A percentile compares a stretch with the other conserved stretches of the same genome.
Conservation (phyloP, 148 eudicot genomes). For the Spergularia bocconei region DNA sequence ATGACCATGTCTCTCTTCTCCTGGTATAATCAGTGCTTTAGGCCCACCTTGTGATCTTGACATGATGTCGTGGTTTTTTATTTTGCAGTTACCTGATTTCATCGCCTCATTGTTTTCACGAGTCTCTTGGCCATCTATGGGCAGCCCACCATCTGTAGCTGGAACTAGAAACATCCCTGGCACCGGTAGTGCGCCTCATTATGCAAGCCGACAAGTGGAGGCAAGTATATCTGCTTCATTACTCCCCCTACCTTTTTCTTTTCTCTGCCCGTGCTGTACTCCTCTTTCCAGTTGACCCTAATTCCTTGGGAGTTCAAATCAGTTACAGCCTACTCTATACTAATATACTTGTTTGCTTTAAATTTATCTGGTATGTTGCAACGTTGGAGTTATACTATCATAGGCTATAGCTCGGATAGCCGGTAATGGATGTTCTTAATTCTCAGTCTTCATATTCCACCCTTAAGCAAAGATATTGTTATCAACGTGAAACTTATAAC, state of each 20-base stretch:
- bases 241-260: not conserved
- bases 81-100: conserved; percentile 72
- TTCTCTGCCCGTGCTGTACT: no score
- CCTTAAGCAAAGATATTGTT: no score
- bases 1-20: not conserved
- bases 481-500: no score
- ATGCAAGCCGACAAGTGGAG: conserved; percentile 66
- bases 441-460: no score
- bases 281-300: no score
- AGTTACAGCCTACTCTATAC: no score
- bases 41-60: not conserved
- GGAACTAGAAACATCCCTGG: conserved; percentile 55
- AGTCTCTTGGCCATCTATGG: conserved; percentile 61
- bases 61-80: conserved; percentile 4
- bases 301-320: no score
- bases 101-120: conserved; percentile 76
- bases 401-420: no score
- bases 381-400: no score
- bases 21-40: not conserved
- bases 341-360: no score
- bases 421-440: no score
- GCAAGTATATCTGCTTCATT: conserved; percentile 40
- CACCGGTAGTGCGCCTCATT: conserved; percentile 46
- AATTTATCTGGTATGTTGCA: no score
- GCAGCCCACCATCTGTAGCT: conserved; percentile 50